phyloP scores from a whole-genome alignment of 352 stramenopile genomes.

The Labyrinthula sp. region DNA sequence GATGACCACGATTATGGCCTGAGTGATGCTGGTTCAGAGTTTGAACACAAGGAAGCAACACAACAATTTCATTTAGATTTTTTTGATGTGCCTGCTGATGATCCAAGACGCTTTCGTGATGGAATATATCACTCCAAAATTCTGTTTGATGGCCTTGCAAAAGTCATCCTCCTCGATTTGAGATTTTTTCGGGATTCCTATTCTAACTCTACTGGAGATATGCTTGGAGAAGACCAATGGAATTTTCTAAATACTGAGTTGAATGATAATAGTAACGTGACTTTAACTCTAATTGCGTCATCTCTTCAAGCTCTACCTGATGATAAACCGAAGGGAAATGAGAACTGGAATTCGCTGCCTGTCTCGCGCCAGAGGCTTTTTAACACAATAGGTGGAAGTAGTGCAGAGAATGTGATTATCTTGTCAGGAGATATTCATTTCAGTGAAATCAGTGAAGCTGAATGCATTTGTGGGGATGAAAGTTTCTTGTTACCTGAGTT shows the following conservation, averaged over 20 bases:
- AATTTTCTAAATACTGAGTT: conserved; percentile 56
- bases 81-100: conserved; percentile 48
- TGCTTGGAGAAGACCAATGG: conserved; percentile 55
- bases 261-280: conserved; percentile 41
- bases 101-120: conserved; percentile 47
- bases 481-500: conserved; percentile 22
- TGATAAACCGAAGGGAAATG: conserved; percentile 41
- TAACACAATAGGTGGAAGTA: conserved; percentile 43
- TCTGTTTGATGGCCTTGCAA: conserved; percentile 44
- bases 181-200: conserved; percentile 56
- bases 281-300: conserved; percentile 35
- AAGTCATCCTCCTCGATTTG: conserved; percentile 58
- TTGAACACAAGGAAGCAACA: conserved; percentile 46
- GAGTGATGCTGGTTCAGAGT: conserved; percentile 56
- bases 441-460: conserved; percentile 56
- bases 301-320: conserved; percentile 40
- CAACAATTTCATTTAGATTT: conserved; percentile 60
- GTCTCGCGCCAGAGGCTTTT: conserved; percentile 46
- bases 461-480: conserved; percentile 35
- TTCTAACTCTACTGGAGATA: conserved; percentile 40
- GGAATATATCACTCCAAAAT: conserved; percentile 59
- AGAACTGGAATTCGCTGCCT: conserved; percentile 55
- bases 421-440: conserved; percentile 60
- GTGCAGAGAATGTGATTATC: conserved; percentile 54
- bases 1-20: conserved; percentile 64